Evolutionary conservation across 148 eudicot species (phyloP), one percentile per base, ranked within the genome.

Genomic region (Camellia lanceoleosa): DNA sequence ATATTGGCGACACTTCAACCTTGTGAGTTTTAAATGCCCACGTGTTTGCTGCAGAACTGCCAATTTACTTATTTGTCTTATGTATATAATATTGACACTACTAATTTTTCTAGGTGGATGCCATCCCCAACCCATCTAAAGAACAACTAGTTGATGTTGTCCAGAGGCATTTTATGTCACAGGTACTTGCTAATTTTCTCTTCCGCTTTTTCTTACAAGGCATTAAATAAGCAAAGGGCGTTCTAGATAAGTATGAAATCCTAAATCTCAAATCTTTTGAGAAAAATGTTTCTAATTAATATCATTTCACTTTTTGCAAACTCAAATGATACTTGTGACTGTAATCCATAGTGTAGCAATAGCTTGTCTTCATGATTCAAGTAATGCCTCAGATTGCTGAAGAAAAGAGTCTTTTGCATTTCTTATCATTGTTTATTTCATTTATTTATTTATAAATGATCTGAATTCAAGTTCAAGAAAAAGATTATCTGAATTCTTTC

Each of bases 141-240:
- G 90, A 91, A 83, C 90, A 91, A 81, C 85, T 90, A 19, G 78
- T 90, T 46, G 90, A 91, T 61, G 87, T 90, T 82, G 95, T 91
- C 51, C 95, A 90, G 80, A 83, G 90, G 84, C 95, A 91, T 85
- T 91, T 91, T 74, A 79, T 88, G 85, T 86, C 91, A 49, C 92
- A 88, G 95, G 95, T 91, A 86, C 73, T 68, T 5, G 64, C 65
- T 30, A 30, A 30, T 30, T 30, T 30, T 30, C 38, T 66, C 38
- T 19, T 41, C 13, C 72, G 42, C 1, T 74, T 10, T 60, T 74
- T 74, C 65, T 73, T 56, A 56, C 76, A 4, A 14, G 15, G 3
- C 42, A 71, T 71, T 30, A 1, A 51, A 3, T 71, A 51, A 44
- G n/a, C 3, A 2, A 70, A 0, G 18, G 3, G 44, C 20, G 7